These are phyloP conservation scores for Hepatocystis sp. DNA, from an alignment of 169 alveolate genomes.

Conservation along the genomic window DNA sequence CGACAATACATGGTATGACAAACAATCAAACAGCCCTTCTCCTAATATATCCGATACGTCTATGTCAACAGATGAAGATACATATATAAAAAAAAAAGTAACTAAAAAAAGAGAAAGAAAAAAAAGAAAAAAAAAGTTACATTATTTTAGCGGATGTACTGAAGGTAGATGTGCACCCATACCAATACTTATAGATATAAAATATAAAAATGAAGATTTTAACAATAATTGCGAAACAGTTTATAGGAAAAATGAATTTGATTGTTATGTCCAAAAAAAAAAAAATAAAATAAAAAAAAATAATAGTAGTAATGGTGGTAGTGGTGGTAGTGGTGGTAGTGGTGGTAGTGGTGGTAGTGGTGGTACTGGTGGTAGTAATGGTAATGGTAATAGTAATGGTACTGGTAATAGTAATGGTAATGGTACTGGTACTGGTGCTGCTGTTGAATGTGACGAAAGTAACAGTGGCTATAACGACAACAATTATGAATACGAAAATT, in stretches of 20 bases:
- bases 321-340: too few relatives aligned
- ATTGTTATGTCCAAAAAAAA: too few relatives aligned
- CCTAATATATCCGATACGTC: background rate
- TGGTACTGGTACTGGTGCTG: background rate
- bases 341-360: background rate
- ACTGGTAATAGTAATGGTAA: background rate
- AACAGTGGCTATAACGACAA: too few relatives aligned
- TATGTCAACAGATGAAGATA: background rate
- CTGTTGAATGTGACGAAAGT: background rate
- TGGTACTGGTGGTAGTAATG: background rate
- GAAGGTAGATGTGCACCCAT: conserved; percentile 70
- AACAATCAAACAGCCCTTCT: background rate
- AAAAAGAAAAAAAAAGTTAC: conserved; percentile 9
- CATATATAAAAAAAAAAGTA: background rate
- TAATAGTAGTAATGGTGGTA: too few relatives aligned
- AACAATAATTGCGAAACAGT: conserved; percentile 27
- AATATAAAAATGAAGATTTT: conserved; percentile 4
- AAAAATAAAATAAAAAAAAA: too few relatives aligned
- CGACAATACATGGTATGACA: background rate
- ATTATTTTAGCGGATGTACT: conserved; percentile 44
- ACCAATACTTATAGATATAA: conserved; percentile 25
- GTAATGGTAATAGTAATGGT: background rate
- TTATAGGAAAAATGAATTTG: background rate
- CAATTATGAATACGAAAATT: conserved; percentile 3
- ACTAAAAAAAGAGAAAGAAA: background rate